A percentile compares a stretch with the other conserved stretches of the same genome.
phyloP scores from a whole-genome alignment of 2,329 filamentous ascomycete genomes.

The Aspergillus thermomutatus region DNA sequence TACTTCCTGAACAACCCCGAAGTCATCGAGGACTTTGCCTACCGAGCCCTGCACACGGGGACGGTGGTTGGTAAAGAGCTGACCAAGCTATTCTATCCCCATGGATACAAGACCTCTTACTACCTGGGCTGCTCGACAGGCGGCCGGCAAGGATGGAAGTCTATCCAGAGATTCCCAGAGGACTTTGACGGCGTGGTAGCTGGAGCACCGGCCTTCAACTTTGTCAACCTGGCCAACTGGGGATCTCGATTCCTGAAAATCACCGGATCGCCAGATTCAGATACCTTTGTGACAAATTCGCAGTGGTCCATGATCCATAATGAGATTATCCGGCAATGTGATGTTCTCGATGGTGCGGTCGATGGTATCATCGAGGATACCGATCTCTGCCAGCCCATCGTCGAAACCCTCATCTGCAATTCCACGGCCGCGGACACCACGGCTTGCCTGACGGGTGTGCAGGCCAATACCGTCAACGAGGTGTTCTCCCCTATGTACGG shows the following conservation, averaged over 20 bases:
- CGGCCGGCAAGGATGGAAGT: constrained; percentile 47
- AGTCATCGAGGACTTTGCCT: constrained; percentile 49
- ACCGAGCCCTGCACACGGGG: constrained; percentile 42
- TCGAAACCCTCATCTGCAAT: constrained; percentile 31
- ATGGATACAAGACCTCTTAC: constrained; percentile 44
- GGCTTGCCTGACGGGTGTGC: constrained; percentile 28
- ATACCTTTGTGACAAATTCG: constrained; percentile 25
- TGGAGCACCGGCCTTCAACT: constrained; percentile 43
- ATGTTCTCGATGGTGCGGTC: constrained; percentile 29
- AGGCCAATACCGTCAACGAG: constrained; percentile 28
- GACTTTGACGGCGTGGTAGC: constrained; percentile 50
- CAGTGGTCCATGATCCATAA: constrained; percentile 32
- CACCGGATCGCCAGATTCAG: constrained; percentile 35
- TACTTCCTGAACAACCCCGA: constrained; percentile 47
- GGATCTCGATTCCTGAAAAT: constrained; percentile 41
- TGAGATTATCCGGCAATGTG: constrained; percentile 36
- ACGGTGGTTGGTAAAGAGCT: constrained; percentile 41
- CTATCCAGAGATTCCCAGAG: constrained; percentile 43
- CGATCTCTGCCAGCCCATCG: constrained; percentile 29
- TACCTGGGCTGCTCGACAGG: constrained; percentile 49
- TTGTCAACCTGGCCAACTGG: constrained; percentile 44
- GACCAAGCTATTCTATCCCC: constrained; percentile 38
- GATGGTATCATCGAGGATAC: constrained; percentile 40
- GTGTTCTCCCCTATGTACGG: constrained; percentile 33
- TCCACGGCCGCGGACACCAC: constrained; percentile 12